These are phyloP conservation scores for Malassezia caprae DNA, from an alignment of 1,284 basidiomycete genomes.

Conservation along the genomic window DNA sequence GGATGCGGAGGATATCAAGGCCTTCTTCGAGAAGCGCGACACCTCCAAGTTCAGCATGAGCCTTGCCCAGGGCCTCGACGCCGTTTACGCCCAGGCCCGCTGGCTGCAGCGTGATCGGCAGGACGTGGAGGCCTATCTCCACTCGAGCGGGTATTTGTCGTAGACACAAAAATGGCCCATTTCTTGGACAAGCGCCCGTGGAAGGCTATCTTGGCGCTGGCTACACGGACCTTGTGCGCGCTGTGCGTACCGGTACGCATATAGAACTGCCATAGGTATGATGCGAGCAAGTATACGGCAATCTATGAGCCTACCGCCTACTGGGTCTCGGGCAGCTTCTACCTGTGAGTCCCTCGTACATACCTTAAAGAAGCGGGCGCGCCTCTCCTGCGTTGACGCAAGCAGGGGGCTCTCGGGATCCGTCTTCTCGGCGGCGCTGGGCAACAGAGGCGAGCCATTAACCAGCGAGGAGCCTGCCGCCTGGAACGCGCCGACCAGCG, in stretches of 20 bases:
- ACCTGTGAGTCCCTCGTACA: not conserved
- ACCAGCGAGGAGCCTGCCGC: conserved; percentile 57
- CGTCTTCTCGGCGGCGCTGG: not conserved
- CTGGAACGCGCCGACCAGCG: conserved; percentile 71
- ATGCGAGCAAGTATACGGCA: not conserved
- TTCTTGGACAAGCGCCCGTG: not conserved
- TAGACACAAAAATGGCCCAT: not conserved
- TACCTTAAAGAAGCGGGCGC: conserved; percentile 15
- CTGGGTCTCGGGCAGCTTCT: conserved; percentile 5
- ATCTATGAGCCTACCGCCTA: conserved; percentile 3
- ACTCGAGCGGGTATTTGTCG: conserved; percentile 28
- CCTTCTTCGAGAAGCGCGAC: conserved; percentile 53
- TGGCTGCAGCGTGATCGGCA: conserved; percentile 57
- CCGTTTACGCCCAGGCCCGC: conserved; percentile 55
- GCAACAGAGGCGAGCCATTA: not conserved
- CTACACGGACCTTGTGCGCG: no score
- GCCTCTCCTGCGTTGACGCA: conserved; percentile 11
- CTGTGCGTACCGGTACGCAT: not conserved
- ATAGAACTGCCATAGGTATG: not conserved
- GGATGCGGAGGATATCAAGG: conserved; percentile 59
- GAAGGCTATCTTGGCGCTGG: no score
- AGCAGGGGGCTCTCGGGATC: conserved; percentile 10
- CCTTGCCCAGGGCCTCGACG: conserved; percentile 60
- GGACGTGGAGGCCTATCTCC: conserved; percentile 56
- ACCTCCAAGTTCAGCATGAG: conserved; percentile 52